phyloP scores from a whole-genome alignment of 257 asterid genomes.

The Solanum chiquidenum region DNA sequence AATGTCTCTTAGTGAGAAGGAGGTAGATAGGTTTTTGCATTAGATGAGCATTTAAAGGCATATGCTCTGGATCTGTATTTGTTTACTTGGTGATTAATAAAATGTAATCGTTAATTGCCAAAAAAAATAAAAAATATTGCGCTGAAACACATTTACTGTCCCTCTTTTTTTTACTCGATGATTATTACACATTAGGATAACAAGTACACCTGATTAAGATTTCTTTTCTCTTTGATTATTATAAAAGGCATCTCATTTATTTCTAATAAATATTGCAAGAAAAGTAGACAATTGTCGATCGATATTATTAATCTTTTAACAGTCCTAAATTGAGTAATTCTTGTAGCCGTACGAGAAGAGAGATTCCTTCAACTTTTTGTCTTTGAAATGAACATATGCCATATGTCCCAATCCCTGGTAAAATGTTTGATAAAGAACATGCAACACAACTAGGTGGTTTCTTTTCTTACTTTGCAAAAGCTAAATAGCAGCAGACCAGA shows the following conservation, averaged over 20 bases:
- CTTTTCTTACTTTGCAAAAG: neutral
- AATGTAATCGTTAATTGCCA: no score
- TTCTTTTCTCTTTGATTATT: neutral
- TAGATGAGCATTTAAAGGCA: no score
- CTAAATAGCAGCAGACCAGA: neutral
- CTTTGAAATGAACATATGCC: neutral
- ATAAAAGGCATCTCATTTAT: neutral
- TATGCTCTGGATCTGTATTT: no score
- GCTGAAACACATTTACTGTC: no score
- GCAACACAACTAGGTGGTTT: neutral
- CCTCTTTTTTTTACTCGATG: neutral
- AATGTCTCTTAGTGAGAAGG: no score
- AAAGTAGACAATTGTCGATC: neutral
- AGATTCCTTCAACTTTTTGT: neutral
- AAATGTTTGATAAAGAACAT: neutral
- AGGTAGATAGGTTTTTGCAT: no score
- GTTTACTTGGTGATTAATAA: no score
- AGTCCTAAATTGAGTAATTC: neutral
- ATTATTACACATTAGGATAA: neutral
- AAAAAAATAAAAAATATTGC: no score
- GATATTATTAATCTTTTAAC: neutral
- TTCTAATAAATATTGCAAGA: neutral
- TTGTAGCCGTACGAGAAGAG: neutral
- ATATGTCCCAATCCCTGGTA: neutral
- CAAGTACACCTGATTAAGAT: neutral